Evolutionary conservation across 306 rosid species (phyloP).

Genomic region (Casuarina cunninghamiana): DNA sequence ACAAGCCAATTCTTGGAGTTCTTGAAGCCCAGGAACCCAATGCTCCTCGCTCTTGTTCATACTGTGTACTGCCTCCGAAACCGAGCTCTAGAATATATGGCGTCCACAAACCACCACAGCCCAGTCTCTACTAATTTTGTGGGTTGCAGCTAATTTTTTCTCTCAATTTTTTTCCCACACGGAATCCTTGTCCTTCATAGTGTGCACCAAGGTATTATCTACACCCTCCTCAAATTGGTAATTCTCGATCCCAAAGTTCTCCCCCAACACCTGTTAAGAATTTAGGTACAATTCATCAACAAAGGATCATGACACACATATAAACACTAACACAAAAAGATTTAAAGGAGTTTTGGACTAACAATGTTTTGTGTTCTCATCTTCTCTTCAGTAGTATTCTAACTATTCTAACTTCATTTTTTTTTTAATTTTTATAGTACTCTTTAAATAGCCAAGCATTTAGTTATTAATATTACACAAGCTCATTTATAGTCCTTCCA

Average conservation of each 20-base stretch:
- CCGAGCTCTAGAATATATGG: background rate
- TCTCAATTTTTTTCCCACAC: slow-evolving; percentile 66
- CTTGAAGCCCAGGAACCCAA: slow-evolving; percentile 67
- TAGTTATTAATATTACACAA: too few species aligned
- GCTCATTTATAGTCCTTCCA: too few species aligned
- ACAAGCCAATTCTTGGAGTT: slow-evolving; percentile 59
- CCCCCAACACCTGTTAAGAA: slow-evolving; percentile 34
- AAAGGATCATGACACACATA: too few species aligned
- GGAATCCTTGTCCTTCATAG: slow-evolving; percentile 49
- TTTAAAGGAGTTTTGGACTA: too few species aligned
- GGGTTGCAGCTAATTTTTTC: slow-evolving; percentile 39
- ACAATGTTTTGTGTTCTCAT: too few species aligned
- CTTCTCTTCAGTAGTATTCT: too few species aligned
- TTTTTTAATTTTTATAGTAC: too few species aligned
- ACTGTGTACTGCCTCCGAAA: slow-evolving; percentile 6
- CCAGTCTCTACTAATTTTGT: slow-evolving; percentile 50
- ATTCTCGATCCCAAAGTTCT: slow-evolving; percentile 61
- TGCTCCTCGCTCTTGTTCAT: slow-evolving; percentile 66
- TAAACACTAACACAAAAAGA: too few species aligned
- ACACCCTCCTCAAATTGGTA: slow-evolving; percentile 50
- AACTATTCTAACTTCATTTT: too few species aligned
- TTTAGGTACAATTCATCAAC: too few species aligned
- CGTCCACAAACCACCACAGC: slow-evolving; percentile 57
- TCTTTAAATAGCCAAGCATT: too few species aligned
- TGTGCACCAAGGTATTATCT: slow-evolving; percentile 30